Evolutionary conservation across 441 rosid genomes (phyloP), one percentile per base, ranked within the genome.

Genomic region (Omphalea diandra): DNA sequence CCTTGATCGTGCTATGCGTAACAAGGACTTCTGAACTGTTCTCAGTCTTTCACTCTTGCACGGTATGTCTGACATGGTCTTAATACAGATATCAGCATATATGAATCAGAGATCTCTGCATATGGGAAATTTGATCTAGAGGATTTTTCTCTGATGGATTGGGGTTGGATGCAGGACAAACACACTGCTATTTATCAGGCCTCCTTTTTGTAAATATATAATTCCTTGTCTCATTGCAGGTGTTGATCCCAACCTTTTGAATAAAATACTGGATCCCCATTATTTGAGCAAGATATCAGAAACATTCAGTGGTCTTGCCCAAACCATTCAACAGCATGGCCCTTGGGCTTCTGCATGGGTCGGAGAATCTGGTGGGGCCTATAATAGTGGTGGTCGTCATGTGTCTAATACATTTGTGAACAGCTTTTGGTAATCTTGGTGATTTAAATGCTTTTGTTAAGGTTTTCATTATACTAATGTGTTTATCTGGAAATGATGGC

Each of bases 341-440:
- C 85, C 90, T 6, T 92, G 98, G 97, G 83, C 99, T 63, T 88
- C 96, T 80, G 87, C 94, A 43, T 95, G 99, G 99, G 98, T 95
- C 65, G 98, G 99, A 68, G 99, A 95, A 75, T 89, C 99, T 59
- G 99, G 99, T 64, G 99, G 99, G 52, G 98, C 99, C 65, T 95
- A 83, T 75, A 95, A 95, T 76, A 95, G 99, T 61, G 99, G 99
- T 14, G 99, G 98, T 40, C 86, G 72, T 69, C 75, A 77, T 65
- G 91, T 94, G 52, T 94, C 99, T 44, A 80, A 94, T 73, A 86
- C 96, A 55, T 94, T 90, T 76, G 77, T 94, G 31, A 83, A 94
- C 82, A 90, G 99, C 81, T 94, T 94, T 79, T 94, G 99, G 99
- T 94, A 88, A 75, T 56, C 59, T 52, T 41, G 12, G 55, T 66